These are phyloP conservation scores for Kwoniella shandongensis DNA, from an alignment of 768 basidiomycete species.

Conservation along the genomic window DNA sequence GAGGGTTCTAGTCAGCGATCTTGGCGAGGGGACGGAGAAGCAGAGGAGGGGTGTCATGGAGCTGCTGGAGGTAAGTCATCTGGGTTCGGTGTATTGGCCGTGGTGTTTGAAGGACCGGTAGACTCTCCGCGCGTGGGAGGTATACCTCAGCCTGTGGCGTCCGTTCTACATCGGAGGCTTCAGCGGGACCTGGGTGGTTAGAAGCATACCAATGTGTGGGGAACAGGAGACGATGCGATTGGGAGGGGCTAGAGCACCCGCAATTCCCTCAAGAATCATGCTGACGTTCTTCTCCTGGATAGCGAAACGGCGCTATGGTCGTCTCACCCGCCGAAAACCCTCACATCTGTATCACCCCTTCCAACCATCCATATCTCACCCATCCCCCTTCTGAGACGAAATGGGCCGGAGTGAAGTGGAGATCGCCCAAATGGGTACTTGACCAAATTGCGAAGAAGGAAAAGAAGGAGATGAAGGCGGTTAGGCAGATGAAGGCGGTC, in stretches of 20 bases:
- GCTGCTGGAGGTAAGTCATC: constrained; percentile 19
- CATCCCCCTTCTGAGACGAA: not conserved
- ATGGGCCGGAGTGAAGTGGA: constrained; percentile 11
- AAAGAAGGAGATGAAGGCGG: constrained; percentile 2
- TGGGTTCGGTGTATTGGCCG: too few relatives aligned
- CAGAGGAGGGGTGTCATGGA: constrained; percentile 7
- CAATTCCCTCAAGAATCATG: not conserved
- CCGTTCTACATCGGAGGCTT: too few relatives aligned
- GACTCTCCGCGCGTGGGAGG: too few relatives aligned
- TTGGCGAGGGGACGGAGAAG: constrained; percentile 3
- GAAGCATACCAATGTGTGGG: too few relatives aligned
- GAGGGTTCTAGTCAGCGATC: constrained; percentile 2
- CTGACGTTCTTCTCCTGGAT: not conserved
- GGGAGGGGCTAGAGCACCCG: too few relatives aligned
- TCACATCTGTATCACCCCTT: constrained; percentile 3
- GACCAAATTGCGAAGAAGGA: constrained; percentile 1
- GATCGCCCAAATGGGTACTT: not conserved
- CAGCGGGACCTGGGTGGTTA: too few relatives aligned
- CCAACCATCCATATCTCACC: not conserved
- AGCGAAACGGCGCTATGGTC: constrained; percentile 15
- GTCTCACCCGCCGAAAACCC: not conserved
- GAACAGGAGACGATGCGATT: too few relatives aligned
- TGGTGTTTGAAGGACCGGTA: too few relatives aligned
- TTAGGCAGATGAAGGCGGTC: not conserved
- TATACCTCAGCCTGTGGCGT: too few relatives aligned